Conservation (phyloP, 1,284 basidiomycete species). For the Ustilago vetiveriae region DNA sequence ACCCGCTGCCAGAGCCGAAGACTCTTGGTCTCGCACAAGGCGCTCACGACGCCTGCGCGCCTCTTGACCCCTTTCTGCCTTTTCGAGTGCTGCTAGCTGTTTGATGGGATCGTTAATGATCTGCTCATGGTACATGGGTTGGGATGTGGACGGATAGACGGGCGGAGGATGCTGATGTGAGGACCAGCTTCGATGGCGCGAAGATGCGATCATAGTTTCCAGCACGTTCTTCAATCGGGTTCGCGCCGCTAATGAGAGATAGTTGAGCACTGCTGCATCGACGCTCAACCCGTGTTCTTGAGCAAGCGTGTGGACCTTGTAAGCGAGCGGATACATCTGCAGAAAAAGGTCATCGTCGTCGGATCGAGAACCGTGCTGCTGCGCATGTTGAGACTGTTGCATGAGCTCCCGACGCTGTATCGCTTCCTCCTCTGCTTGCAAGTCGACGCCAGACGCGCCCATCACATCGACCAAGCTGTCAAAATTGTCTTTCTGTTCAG, state of each 20-base stretch:
- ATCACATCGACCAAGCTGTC: conserved; percentile 63
- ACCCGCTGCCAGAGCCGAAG: conserved; percentile 38
- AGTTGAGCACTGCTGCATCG: conserved; percentile 62
- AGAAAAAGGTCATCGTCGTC: conserved; percentile 58
- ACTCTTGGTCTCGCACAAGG: conserved; percentile 58
- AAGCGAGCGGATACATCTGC: conserved; percentile 57
- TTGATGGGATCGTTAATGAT: conserved; percentile 55
- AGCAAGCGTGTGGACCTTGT: conserved; percentile 58
- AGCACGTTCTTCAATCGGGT: conserved; percentile 62
- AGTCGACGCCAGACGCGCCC: conserved; percentile 60
- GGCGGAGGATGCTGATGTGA: conserved; percentile 60
- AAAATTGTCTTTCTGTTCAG: conserved; percentile 46
- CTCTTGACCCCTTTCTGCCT: conserved; percentile 62
- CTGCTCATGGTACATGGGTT: conserved; percentile 60
- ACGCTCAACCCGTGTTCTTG: conserved; percentile 59
- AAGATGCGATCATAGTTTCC: conserved; percentile 61
- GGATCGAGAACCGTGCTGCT: conserved; percentile 17
- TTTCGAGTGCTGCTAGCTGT: conserved; percentile 64
- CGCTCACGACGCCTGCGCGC: conserved; percentile 52
- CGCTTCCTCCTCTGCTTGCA: conserved; percentile 62
- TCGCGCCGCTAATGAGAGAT: conserved; percentile 60
- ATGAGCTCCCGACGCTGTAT: conserved; percentile 53
- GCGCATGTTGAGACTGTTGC: conserved; percentile 38
- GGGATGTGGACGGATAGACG: conserved; percentile 26
- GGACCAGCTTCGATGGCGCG: conserved; percentile 63